These are phyloP conservation scores for Penicillium odoratum DNA, from an alignment of 495 filamentous ascomycete genomes.

Conservation along the genomic window DNA sequence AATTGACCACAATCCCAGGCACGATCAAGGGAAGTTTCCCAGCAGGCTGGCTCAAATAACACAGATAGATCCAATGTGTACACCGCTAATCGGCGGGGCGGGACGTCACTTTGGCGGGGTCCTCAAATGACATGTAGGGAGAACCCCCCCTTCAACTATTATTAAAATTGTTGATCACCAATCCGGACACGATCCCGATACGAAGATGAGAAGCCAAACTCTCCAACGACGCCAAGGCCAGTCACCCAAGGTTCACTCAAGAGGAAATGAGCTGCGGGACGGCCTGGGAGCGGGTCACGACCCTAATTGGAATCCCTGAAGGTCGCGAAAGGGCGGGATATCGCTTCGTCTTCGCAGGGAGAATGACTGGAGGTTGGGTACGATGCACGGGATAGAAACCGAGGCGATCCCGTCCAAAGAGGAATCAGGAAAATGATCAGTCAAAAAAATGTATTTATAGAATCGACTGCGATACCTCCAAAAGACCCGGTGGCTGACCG, in stretches of 20 bases:
- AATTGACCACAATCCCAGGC: background rate
- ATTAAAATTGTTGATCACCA: conserved; percentile 14
- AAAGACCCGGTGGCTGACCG: conserved; percentile 17
- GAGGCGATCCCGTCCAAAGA: background rate
- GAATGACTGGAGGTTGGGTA: background rate
- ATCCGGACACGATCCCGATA: conserved; percentile 8
- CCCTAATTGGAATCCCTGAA: background rate
- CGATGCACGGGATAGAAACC: conserved; percentile 3
- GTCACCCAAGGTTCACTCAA: background rate
- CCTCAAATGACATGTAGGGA: background rate
- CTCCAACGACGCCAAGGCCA: conserved; percentile 6
- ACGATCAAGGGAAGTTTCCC: background rate
- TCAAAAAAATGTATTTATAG: conserved; percentile 27
- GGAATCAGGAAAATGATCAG: conserved; percentile 10
- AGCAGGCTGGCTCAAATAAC: background rate
- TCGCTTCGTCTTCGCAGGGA: background rate
- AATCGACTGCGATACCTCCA: conserved; percentile 13
- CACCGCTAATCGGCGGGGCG: conserved; percentile 12
- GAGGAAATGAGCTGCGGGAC: conserved; percentile 5
- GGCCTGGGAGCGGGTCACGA: conserved; percentile 3
- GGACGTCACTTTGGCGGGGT: conserved; percentile 7
- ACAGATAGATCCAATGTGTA: conserved; percentile 6
- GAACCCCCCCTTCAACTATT: conserved; percentile 1
- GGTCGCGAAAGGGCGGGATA: background rate
- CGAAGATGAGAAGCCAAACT: conserved; percentile 7